phyloP scores from a whole-genome alignment of 805 yeast genomes.

The Suhomyces sp. region DNA sequence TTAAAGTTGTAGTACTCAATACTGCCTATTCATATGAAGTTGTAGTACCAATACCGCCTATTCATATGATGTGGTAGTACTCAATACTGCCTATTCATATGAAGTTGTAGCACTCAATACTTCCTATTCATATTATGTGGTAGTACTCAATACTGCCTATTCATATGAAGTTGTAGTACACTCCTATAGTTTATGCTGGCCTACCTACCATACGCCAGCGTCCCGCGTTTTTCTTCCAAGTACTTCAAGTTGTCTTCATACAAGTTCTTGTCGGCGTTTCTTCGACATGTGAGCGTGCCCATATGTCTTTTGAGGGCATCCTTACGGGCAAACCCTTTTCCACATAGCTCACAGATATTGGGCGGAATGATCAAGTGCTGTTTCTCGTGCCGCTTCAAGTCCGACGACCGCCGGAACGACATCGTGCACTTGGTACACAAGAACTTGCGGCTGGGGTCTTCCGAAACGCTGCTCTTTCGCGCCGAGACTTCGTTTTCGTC shows the following conservation, averaged over 20 bases:
- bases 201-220: too few species aligned
- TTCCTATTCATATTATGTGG: too few species aligned
- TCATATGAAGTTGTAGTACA: too few species aligned
- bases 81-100: too few species aligned
- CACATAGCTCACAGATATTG: constrained; percentile 70
- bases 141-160: too few species aligned
- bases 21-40: too few species aligned
- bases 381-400: constrained; percentile 70
- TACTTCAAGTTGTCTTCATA: constrained; percentile 33
- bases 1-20: too few species aligned
- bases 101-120: too few species aligned
- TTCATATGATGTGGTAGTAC: too few species aligned
- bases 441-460: constrained; percentile 36
- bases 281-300: constrained; percentile 69
- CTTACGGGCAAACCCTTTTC: constrained; percentile 79
- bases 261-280: constrained; percentile 58
- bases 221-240: constrained; percentile 10
- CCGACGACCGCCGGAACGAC: constrained; percentile 65
- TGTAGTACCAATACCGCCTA: too few species aligned
- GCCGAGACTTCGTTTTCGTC: constrained; percentile 4
- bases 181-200: too few species aligned
- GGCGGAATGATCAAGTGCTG: constrained; percentile 72
- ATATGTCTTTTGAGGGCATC: constrained; percentile 77
- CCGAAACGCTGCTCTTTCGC: constrained; percentile 3
- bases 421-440: constrained; percentile 59